Conservation (phyloP, 2,329 filamentous ascomycete genomes). For the Zalaria sp. region DNA sequence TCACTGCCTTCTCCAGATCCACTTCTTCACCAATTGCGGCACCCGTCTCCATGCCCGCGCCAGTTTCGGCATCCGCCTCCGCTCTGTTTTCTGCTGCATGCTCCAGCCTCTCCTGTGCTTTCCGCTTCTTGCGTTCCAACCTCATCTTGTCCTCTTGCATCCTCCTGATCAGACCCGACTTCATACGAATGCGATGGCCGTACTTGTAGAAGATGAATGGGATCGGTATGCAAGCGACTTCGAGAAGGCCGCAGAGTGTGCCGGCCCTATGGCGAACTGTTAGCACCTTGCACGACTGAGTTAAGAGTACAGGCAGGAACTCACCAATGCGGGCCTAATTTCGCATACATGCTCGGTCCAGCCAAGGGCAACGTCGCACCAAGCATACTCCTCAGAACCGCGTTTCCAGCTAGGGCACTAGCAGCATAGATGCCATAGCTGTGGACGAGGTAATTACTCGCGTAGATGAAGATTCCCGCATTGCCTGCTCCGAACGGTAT, state of each 20-base stretch:
- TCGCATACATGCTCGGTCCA: conserved; percentile 55
- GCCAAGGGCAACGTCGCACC: conserved; percentile 70
- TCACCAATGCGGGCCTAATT: conserved; percentile 57
- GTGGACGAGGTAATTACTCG: conserved; percentile 64
- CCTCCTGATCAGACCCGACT: conserved; percentile 37
- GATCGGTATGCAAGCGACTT: conserved; percentile 62
- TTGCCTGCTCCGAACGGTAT: conserved; percentile 70
- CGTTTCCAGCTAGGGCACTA: conserved; percentile 66
- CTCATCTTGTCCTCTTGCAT: conserved; percentile 34
- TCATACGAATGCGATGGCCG: conserved; percentile 40
- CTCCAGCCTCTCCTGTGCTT: conserved; percentile 15
- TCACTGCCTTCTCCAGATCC: conserved; percentile 6
- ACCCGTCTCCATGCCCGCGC: conserved; percentile 25
- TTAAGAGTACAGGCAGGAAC: no score
- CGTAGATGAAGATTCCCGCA: conserved; percentile 67
- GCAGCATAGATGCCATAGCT: conserved; percentile 73
- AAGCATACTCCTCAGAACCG: conserved; percentile 56
- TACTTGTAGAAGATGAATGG: conserved; percentile 63
- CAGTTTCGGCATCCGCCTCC: conserved; percentile 19
- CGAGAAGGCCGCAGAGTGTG: conserved; percentile 59
- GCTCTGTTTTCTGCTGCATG: conserved; percentile 6
- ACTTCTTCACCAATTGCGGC: conserved; percentile 18
- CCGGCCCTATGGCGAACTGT: conserved; percentile 32
- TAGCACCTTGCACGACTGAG: no score
- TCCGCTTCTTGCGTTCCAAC: conserved; percentile 27